Evolutionary conservation across 2,329 filamentous ascomycete species (phyloP).

Genomic region (Stachybotrys chartarum): DNA sequence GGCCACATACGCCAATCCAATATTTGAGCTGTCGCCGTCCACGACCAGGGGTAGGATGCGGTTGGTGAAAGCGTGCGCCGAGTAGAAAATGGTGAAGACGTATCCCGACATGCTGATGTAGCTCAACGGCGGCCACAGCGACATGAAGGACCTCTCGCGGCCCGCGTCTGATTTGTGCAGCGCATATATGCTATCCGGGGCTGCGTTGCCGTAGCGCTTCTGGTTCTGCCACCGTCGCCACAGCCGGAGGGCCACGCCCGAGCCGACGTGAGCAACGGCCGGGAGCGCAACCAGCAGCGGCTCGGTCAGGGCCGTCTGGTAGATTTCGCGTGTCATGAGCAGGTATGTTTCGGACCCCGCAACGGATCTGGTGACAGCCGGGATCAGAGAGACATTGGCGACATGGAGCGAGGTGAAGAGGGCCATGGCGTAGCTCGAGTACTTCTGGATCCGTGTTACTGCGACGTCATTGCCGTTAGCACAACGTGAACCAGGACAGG

Average conservation of each 20-base stretch:
- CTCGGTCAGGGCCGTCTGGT: constrained; percentile 77
- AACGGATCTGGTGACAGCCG: constrained; percentile 65
- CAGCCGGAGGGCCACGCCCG: constrained; percentile 70
- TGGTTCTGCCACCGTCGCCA: constrained; percentile 66
- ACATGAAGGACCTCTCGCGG: constrained; percentile 16
- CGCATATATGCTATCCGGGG: constrained; percentile 38
- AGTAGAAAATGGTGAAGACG: constrained; percentile 55
- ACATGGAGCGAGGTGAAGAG: constrained; percentile 72
- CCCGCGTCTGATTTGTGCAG: constrained; percentile 23
- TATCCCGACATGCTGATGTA: constrained; percentile 70
- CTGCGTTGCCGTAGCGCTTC: constrained; percentile 66
- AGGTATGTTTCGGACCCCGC: constrained; percentile 75
- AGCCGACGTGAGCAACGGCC: constrained; percentile 65
- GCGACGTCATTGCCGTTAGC: background rate
- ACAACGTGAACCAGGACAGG: background rate
- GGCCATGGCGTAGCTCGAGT: constrained; percentile 79
- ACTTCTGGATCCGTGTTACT: constrained; percentile 64
- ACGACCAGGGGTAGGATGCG: constrained; percentile 66
- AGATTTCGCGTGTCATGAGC: constrained; percentile 84
- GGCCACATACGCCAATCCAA: constrained; percentile 74
- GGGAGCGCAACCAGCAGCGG: constrained; percentile 73
- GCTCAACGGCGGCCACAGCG: constrained; percentile 62
- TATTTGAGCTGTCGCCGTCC: constrained; percentile 79
- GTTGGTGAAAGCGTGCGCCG: constrained; percentile 69
- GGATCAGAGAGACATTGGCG: constrained; percentile 74